Evolutionary conservation across 345 rosid species (phyloP), one percentile per base, ranked within the genome.

Genomic region (Linum tenue): DNA sequence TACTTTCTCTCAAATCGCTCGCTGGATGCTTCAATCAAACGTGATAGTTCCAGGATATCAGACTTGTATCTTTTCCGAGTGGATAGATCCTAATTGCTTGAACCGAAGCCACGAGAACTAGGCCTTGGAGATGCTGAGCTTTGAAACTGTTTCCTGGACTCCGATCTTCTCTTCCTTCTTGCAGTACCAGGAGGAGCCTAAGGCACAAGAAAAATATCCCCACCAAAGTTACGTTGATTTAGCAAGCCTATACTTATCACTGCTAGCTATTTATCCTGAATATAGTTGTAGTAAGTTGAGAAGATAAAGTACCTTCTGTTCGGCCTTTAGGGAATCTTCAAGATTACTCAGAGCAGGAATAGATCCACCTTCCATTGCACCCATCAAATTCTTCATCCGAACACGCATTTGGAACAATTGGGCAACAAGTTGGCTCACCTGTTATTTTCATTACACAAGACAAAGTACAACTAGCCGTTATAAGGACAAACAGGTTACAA

Each of bases 351-450:
- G 70, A 17, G 97, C 83, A 67, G 99, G 99, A 65, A 90, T 74
- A n/a, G 97, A 88, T 70, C 99, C 96, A 43, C 96, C 96, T 72
- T 86, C 89, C 97, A 90, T 86, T 51, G 80, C 84, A 61, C 96
- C 91, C 96, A 90, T 88, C 72, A 94, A 78, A 70, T 94, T 94
- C 95, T 90, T 94, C 99, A 94, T 90, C 6, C 81, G 83, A 43
- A 84, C 88, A 63, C 95, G 90, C 96, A 94, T 94, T 83, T 90
- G 96, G 76, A 90, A 94, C 55, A 94, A 86, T 78, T 90, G 97
- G 70, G 97, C 97, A 62, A 90, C 92, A 67, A 94, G 88, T 84
- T 82, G 87, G 64, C 95, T 88, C 86, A 94, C 99, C 98, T 89
- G 37, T 62, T 60, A 72, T 72, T 22, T n/a, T 43, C 56, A 65